Percentiles rank a stretch among this genome's conserved stretches.
Evolutionary conservation across 1,139 yeast genomes (phyloP).

Genomic region (Candida glucosophila): DNA sequence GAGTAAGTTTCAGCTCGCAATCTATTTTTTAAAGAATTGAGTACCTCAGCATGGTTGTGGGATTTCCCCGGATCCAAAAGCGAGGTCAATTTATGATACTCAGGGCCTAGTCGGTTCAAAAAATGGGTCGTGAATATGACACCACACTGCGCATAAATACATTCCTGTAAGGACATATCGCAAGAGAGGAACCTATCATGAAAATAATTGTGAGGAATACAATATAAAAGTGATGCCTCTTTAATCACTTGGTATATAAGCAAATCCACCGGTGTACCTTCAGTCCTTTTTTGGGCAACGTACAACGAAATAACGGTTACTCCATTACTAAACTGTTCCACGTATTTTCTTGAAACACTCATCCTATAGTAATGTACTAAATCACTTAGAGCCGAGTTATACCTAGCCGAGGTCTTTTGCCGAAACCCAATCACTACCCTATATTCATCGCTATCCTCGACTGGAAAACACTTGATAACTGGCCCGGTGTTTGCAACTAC

Average conservation of each 20-base stretch:
- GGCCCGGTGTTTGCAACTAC: conserved; percentile 84
- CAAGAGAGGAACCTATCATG: conserved; percentile 67
- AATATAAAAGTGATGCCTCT: conserved; percentile 87
- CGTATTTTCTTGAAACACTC: conserved; percentile 80
- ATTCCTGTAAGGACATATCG: conserved; percentile 84
- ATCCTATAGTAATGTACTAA: conserved; percentile 86
- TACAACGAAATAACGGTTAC: conserved; percentile 82
- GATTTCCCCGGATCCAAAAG: conserved; percentile 56
- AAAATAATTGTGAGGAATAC: conserved; percentile 84
- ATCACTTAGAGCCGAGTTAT: conserved; percentile 81
- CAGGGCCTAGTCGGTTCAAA: conserved; percentile 88
- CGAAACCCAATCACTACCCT: conserved; percentile 85
- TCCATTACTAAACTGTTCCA: conserved; percentile 90
- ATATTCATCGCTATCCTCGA: conserved; percentile 70
- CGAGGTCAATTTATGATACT: conserved; percentile 62
- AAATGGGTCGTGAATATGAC: conserved; percentile 90
- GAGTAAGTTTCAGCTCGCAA: conserved; percentile 91
- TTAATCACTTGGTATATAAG: conserved; percentile 86
- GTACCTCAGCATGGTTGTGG: conserved; percentile 63
- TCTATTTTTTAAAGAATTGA: conserved; percentile 77
- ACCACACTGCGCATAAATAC: conserved; percentile 90
- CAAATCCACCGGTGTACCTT: conserved; percentile 46
- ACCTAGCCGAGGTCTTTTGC: conserved; percentile 78
- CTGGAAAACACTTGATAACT: conserved; percentile 78
- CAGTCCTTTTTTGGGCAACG: conserved; percentile 51